These are phyloP conservation scores for Zychaea mexicana DNA, from an alignment of 371 early-diverging fungal genomes.

Conservation along the genomic window DNA sequence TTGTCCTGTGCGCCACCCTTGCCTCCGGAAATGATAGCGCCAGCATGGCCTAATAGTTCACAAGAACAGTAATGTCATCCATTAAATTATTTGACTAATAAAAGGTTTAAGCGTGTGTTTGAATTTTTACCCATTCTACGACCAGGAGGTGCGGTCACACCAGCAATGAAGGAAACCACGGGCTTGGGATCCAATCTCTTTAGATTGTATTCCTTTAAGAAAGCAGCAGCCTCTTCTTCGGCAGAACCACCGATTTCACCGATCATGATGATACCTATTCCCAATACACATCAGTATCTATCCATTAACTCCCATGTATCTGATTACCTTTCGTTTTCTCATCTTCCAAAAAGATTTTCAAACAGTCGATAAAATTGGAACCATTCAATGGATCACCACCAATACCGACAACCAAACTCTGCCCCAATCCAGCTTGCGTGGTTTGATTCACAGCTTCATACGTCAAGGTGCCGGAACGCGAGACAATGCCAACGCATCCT, in stretches of 20 bases:
- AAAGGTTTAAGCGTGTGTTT: background rate
- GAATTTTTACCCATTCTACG: slow-evolving; percentile 85
- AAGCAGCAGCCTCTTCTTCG: slow-evolving; percentile 99
- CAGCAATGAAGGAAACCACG: slow-evolving; percentile 98
- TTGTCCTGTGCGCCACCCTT: slow-evolving; percentile 98
- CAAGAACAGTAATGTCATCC: background rate
- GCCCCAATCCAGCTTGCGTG: slow-evolving; percentile 92
- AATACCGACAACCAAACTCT: slow-evolving; percentile 96
- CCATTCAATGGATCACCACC: slow-evolving; percentile 99
- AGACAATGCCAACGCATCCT: slow-evolving; percentile 97
- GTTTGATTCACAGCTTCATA: slow-evolving; percentile 99
- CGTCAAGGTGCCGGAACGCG: slow-evolving; percentile 98
- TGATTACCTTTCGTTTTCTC: slow-evolving; percentile 87
- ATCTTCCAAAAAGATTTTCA: slow-evolving; percentile 93
- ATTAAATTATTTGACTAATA: background rate
- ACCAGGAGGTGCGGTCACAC: slow-evolving; percentile 98
- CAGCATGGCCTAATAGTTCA: slow-evolving; percentile 81
- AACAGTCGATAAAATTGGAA: slow-evolving; percentile 97
- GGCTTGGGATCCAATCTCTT: slow-evolving; percentile 84
- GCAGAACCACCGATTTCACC: slow-evolving; percentile 97
- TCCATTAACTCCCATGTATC: background rate
- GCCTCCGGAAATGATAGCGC: slow-evolving; percentile 98
- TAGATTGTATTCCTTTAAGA: slow-evolving; percentile 92
- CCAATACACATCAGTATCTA: background rate
- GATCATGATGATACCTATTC: slow-evolving; percentile 86